Evolutionary conservation across 148 eudicot genomes (phyloP), one percentile per base, ranked within the genome.

Genomic region (Vaccinium myrtillus): DNA sequence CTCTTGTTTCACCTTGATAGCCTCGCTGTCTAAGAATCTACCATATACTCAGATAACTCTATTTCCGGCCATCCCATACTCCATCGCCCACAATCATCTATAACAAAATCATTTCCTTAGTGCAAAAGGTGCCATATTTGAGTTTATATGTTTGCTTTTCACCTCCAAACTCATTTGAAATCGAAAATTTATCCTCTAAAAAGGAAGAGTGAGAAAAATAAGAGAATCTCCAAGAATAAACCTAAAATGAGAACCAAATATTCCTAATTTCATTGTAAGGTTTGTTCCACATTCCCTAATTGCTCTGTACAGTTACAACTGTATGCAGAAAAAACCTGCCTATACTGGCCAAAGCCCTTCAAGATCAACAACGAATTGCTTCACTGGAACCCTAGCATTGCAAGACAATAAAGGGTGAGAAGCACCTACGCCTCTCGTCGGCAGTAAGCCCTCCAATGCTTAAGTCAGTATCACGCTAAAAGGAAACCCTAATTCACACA

Each of bases 141-240:
- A 59, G 11, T 80, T 39, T 80, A 10, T 21, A 80, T 46, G 74
- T 3, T 25, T 46, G 11, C 55, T 18, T 43, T 59, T 23, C 36
- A 43, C 55, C 16, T 81, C 65, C 71, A 43, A 65, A 61, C 13
- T 67, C 55, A 18, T 36, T 80, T 43, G 79, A 76, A 77, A 76
- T 49, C 36, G 48, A 51, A 50, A 77, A 51, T 5, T 51, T 39
- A 7, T 77, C 80, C 80, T 51, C 80, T 51, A 14, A 51, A 51
- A 51, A 50, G 39, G 27, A n/a, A 32, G 12, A 36, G 15, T 81
- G 2, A 14, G 18, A 21, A 51, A 58, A 43, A 61, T 10, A 61
- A 51, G 11, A 63, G 18, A 43, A n/a, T 51, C 59, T 14, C 36
- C 36, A 21, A 50, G 39, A 15, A 10, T 77, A 77, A 23, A 51